phyloP scores from a whole-genome alignment of 495 filamentous ascomycete genomes.

The Xylaria telfairii region DNA sequence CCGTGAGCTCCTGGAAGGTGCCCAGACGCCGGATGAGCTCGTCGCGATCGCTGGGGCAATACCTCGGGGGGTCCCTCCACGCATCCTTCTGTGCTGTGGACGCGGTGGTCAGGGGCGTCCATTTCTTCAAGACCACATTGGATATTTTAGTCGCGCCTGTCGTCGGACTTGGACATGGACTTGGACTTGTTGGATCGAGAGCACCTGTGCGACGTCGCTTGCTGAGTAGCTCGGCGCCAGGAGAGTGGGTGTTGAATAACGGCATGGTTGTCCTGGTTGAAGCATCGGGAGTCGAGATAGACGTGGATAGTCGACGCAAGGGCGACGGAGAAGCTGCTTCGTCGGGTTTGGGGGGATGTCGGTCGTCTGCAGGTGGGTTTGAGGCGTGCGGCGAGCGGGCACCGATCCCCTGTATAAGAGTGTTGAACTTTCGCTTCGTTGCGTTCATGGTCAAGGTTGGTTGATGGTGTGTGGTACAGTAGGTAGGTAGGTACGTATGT shows the following conservation, averaged over 20 bases:
- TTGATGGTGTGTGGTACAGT: not conserved
- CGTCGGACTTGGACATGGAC: constrained; percentile 31
- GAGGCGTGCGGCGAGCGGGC: constrained; percentile 39
- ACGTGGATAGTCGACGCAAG: constrained; percentile 32
- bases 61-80: constrained; percentile 57
- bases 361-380: constrained; percentile 26
- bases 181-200: constrained; percentile 32
- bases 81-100: constrained; percentile 27
- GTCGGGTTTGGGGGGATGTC: constrained; percentile 25
- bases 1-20: constrained; percentile 86
- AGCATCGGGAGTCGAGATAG: constrained; percentile 31
- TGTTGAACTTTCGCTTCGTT: constrained; percentile 64
- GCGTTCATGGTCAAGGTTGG: constrained; percentile 53
- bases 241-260: constrained; percentile 27
- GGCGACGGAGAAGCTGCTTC: constrained; percentile 29
- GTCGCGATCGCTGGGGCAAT: constrained; percentile 83
- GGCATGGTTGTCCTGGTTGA: constrained; percentile 35
- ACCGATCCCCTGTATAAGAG: constrained; percentile 59
- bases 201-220: constrained; percentile 56
- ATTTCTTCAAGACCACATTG: constrained; percentile 51
- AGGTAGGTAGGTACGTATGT: too few relatives aligned
- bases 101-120: constrained; percentile 30
- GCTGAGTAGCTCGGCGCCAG: constrained; percentile 40
- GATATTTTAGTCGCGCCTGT: constrained; percentile 42
- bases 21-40: constrained; percentile 81